These are phyloP conservation scores for Pseudodiploospora longispora DNA, from an alignment of 2,329 filamentous ascomycete species.

Conservation along the genomic window DNA sequence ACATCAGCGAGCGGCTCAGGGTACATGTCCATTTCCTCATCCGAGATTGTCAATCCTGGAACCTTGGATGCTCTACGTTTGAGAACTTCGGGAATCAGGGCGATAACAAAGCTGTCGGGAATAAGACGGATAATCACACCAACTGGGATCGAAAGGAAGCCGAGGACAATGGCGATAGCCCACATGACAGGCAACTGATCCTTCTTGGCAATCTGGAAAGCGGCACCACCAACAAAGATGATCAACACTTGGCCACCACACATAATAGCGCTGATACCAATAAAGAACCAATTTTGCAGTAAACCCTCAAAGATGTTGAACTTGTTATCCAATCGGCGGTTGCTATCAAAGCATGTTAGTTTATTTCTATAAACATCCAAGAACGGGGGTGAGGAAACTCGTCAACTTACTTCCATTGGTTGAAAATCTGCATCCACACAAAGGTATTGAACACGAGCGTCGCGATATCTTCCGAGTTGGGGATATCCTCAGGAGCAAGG, in stretches of 20 bases:
- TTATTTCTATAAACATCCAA: conserved; percentile 4
- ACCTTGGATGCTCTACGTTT: conserved; percentile 39
- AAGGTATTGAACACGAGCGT: conserved; percentile 97
- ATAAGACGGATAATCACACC: conserved; percentile 75
- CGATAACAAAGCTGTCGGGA: conserved; percentile 60
- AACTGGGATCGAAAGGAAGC: conserved; percentile 75
- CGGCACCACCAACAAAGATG: conserved; percentile 73
- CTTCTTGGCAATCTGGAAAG: conserved; percentile 61
- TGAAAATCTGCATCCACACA: conserved; percentile 99
- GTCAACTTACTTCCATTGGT: conserved; percentile 82
- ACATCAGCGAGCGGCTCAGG: conserved; percentile 67
- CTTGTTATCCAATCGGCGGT: conserved; percentile 85
- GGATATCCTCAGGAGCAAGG: conserved; percentile 18
- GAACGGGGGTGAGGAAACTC: no score
- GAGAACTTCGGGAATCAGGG: conserved; percentile 44
- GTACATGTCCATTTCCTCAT: conserved; percentile 61
- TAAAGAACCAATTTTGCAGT: conserved; percentile 78
- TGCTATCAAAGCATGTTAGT: conserved; percentile 38
- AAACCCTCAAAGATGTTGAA: conserved; percentile 96
- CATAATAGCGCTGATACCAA: conserved; percentile 79
- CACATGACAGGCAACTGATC: conserved; percentile 68
- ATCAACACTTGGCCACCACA: conserved; percentile 84
- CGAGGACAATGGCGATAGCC: conserved; percentile 79
- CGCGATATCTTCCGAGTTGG: conserved; percentile 43
- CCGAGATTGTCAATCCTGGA: conserved; percentile 52